phyloP scores from a whole-genome alignment of 2,329 filamentous ascomycete genomes.

The Ambrosiella xylebori region DNA sequence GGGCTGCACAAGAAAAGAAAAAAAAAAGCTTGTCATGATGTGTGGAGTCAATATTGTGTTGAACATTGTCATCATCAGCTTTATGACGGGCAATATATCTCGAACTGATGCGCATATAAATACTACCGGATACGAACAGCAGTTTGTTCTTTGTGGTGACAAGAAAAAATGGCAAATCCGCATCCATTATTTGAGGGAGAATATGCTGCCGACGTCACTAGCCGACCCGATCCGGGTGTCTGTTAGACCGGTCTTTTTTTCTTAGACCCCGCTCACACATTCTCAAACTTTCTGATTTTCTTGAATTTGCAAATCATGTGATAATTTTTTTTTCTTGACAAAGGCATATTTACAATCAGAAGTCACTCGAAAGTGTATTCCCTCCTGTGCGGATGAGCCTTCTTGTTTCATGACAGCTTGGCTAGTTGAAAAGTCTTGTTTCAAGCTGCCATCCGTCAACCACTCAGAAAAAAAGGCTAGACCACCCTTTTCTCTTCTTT shows the following conservation, averaged over 20 bases:
- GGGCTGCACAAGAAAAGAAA: too few relatives aligned
- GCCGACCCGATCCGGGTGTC: neutral
- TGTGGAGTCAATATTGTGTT: too few relatives aligned
- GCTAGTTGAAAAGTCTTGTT: neutral
- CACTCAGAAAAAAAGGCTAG: neutral
- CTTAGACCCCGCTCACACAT: too few relatives aligned
- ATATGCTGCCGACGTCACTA: neutral
- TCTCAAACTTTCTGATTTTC: neutral
- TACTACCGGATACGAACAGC: too few relatives aligned
- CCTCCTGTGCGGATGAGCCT: neutral
- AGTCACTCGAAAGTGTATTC: neutral
- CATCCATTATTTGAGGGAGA: neutral
- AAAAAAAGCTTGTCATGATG: too few relatives aligned
- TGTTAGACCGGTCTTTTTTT: neutral
- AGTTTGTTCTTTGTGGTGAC: neutral
- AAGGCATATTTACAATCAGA: neutral
- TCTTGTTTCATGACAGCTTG: neutral
- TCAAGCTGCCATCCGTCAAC: neutral
- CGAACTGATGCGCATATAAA: too few relatives aligned
- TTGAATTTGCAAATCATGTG: too few relatives aligned
- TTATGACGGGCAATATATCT: too few relatives aligned
- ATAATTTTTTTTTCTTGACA: too few relatives aligned
- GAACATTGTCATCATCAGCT: too few relatives aligned
- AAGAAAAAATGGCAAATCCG: neutral
- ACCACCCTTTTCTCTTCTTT: neutral